Percentiles rank a stretch among this genome's conserved stretches.
Evolutionary conservation across 225 moss, liverwort and hornwort genomes (phyloP).

Genomic region (Marchantia paleacea): DNA sequence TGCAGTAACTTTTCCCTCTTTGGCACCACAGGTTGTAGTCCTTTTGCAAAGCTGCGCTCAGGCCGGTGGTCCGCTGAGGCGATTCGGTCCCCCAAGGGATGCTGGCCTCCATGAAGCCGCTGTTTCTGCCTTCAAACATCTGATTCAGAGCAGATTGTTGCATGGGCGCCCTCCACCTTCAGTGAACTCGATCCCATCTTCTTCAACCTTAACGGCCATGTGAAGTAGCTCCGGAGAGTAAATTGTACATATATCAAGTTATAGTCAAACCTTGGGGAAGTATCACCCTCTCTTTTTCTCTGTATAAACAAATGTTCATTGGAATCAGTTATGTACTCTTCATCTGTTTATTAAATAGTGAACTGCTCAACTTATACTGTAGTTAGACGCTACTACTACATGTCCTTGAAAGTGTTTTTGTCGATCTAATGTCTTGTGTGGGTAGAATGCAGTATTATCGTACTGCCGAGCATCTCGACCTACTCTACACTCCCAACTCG

Average conservation of each 20-base stretch:
- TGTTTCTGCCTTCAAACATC: conserved; percentile 77
- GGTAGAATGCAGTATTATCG: too few species aligned
- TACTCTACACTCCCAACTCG: too few species aligned
- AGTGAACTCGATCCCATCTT: not conserved
- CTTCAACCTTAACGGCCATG: not conserved
- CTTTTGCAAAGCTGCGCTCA: conserved; percentile 88
- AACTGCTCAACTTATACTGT: too few species aligned
- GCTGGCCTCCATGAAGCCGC: conserved; percentile 75
- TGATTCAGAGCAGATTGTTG: conserved; percentile 75
- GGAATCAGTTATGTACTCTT: too few species aligned
- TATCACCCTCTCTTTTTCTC: conserved; percentile 6
- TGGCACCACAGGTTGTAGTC: conserved; percentile 80
- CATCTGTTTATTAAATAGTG: too few species aligned
- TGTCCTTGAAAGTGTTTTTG: too few species aligned
- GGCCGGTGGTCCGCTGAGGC: conserved; percentile 81
- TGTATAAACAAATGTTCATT: not conserved
- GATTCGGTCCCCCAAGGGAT: conserved; percentile 72
- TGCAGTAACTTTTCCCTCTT: conserved; percentile 74
- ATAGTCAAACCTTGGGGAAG: not conserved
- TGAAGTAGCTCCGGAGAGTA: not conserved
- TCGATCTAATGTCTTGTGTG: too few species aligned
- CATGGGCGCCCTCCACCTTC: conserved; percentile 68
- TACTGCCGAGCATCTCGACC: too few species aligned
- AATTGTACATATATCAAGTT: not conserved
- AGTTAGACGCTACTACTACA: too few species aligned